Conservation (phyloP, 108 stramenopile species). For the Phaeodactylum tricornutum region DNA sequence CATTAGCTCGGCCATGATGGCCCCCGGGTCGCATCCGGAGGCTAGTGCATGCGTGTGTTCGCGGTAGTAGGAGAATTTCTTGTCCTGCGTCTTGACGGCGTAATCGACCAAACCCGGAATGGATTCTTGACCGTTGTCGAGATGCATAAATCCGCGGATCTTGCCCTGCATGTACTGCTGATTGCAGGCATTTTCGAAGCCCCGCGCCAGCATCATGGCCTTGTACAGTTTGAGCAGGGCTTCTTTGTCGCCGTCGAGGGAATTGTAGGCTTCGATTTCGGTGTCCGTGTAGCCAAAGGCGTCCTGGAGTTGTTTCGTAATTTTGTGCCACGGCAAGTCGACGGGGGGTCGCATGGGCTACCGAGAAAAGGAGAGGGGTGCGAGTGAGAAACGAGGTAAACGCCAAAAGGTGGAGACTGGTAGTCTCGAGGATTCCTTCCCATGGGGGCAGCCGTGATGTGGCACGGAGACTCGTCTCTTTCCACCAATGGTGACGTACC, state of each 20-base stretch:
- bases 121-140: conserved; percentile 96
- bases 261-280: conserved; percentile 54
- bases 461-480: too few relatives aligned
- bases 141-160: conserved; percentile 97
- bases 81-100: conserved; percentile 85
- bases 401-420: too few relatives aligned
- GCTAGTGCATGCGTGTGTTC: conserved; percentile 98
- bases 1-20: conserved; percentile 95
- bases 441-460: too few relatives aligned
- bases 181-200: conserved; percentile 98
- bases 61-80: conserved; percentile 95
- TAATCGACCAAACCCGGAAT: conserved; percentile 93
- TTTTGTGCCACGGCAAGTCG: conserved; percentile 55
- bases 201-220: conserved; percentile 83
- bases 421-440: too few relatives aligned
- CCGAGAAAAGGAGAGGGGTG: too few relatives aligned
- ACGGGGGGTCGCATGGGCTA: conserved; percentile 88
- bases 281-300: conserved; percentile 65
- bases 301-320: conserved; percentile 43
- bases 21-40: conserved; percentile 81
- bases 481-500: too few relatives aligned
- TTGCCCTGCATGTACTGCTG: conserved; percentile 98
- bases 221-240: conserved; percentile 72
- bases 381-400: too few relatives aligned
- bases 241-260: conserved; percentile 67